Base-by-base conservation (phyloP, 2,329 filamentous ascomycete genomes). In the Paramyrothecium sp. region DNA sequence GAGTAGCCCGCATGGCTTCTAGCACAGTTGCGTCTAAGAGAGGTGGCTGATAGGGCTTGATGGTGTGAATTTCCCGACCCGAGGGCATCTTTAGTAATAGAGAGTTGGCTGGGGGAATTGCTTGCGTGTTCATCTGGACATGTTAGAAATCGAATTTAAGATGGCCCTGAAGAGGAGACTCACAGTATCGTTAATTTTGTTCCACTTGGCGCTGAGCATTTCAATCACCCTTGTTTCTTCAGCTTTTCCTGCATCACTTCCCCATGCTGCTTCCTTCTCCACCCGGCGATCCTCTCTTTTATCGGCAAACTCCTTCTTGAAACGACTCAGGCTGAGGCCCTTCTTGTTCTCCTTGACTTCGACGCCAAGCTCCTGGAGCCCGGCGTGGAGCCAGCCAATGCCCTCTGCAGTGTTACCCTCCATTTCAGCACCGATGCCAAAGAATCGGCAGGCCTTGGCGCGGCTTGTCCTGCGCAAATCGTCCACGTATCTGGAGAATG, bases 101-200 rank as follows among this genome's bases (percentile, higher is more conserved):
- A 0, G 89, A 84, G 16, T 87, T 88, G 4, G 84, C 82, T 0
- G 89, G 81, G 0, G 93, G 92, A 33, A 98, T 83, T 2, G 79
- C 56, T 70, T 97, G 92, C 0, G 92, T 89, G 59, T 93, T 91
- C 66, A 97, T 88, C 87, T 94, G 60, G 0, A 12, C 13, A 30
- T 20, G 16, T 38, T 2, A 58, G 41, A 3, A 5, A 8, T 19
- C n/a, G 23, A n/a, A 21, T 12, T 1, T 3, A 2, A 2, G 2
- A 12, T 1, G 0, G 10, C 13, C 3, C 7, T 11, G 2, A 1
- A 3, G 22, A 3, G 20, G 3, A 3, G 7, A 61, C 85, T 76
- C 75, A 96, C 91, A 19, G 91, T 96, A 72, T 97, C 92, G 69
- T 99, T 99, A 74, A 92, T 86, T 75, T 92, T 95, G 60, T 85